Conservation (phyloP, 1,284 basidiomycete genomes). For the Apiotrichum mycotoxinovorans region DNA sequence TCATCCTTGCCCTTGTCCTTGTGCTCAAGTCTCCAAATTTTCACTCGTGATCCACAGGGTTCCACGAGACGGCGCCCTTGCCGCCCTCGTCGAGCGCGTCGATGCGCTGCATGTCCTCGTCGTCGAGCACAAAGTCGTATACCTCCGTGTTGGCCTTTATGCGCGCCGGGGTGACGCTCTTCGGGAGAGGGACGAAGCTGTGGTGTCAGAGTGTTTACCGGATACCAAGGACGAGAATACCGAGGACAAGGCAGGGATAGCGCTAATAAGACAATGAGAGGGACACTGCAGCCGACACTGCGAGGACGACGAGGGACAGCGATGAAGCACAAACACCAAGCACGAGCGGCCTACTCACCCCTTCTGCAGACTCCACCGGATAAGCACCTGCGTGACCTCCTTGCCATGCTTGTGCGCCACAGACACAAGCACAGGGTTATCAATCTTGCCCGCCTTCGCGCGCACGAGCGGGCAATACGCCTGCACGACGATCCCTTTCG, state of each 20-base stretch:
- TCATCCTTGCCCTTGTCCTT: background rate
- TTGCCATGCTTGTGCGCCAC: conserved; percentile 64
- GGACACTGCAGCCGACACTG: no score
- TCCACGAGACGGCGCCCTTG: conserved; percentile 64
- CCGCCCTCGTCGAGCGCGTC: conserved; percentile 63
- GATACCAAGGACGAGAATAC: no score
- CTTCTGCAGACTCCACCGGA: conserved; percentile 79
- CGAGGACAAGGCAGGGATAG: no score
- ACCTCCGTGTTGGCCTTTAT: conserved; percentile 67
- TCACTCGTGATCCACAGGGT: conserved; percentile 57
- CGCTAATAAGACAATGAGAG: no score
- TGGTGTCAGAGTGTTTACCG: conserved; percentile 1
- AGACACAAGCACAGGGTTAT: conserved; percentile 56
- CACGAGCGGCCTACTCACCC: conserved; percentile 55
- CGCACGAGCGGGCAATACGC: conserved; percentile 73
- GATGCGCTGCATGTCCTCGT: conserved; percentile 61
- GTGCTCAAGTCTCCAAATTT: background rate
- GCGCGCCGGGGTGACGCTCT: conserved; percentile 64
- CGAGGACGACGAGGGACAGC: no score
- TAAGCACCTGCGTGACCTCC: conserved; percentile 66
- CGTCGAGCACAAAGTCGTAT: conserved; percentile 65
- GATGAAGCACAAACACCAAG: background rate
- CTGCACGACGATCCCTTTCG: conserved; percentile 67
- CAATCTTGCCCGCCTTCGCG: conserved; percentile 54
- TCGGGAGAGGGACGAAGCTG: conserved; percentile 69